Evolutionary conservation across 768 basidiomycete genomes (phyloP), one percentile per base, ranked within the genome.

Genomic region (Phaeotremella skinneri): DNA sequence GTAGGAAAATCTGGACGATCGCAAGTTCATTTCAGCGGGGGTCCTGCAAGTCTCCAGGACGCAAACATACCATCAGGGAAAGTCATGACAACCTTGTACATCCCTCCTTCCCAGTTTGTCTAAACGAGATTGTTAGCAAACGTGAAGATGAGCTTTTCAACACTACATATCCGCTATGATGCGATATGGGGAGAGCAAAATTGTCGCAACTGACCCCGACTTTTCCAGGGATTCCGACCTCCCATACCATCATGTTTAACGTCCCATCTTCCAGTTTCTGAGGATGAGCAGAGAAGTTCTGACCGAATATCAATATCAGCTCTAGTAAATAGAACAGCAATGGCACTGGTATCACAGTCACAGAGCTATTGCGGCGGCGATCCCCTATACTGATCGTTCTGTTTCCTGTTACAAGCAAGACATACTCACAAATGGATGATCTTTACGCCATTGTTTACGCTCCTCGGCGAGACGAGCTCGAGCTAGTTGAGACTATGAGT

Each of bases 261-360:
- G 91, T 88, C 17, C 94, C 91, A 79, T 99, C 96, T 23, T 85
- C 74, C 20, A 86, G 83, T 79, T 99, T 99, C 45, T 83, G 81
- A 23, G 96, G 96, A 75, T 90, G 89, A 39, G 96, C 96, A 73
- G 88, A 98, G 81, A 99, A 99, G 66, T 94, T 94, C 94, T 99
- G 72, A 20, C 5, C 37, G 31, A 3, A n/a, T 39, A 39, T 39
- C 11, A 39, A n/a, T 39, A 9, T 39, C 37, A 9, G 37, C 37
- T 39, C 14, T 21, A 21, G 26, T 21, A 25, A 23, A 49, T n/a
- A n/a, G n/a, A n/a, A n/a, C n/a, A n/a, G n/a, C n/a, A n/a, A n/a
- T n/a, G n/a, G n/a, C n/a, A n/a, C n/a, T n/a, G n/a, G n/a, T n/a
- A n/a, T n/a, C n/a, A n/a, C n/a, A n/a, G n/a, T n/a, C n/a, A n/a